Percentiles rank a stretch among this genome's conserved stretches.
Evolutionary conservation across 2,329 filamentous ascomycete genomes (phyloP).

Genomic region (Penicillium sp.): DNA sequence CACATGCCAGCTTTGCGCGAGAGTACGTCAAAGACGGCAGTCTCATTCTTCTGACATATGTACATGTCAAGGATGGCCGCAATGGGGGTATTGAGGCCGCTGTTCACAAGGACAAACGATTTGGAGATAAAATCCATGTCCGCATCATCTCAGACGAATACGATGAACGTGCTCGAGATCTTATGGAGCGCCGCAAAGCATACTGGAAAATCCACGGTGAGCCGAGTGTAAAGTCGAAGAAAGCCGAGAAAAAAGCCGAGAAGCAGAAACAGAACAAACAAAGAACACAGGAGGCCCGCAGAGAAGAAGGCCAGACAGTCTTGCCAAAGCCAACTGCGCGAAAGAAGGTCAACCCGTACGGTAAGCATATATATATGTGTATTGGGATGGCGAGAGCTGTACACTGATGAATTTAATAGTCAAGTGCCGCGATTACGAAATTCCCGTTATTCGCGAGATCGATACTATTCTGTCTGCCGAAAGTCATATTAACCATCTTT

Average conservation of each 20-base stretch:
- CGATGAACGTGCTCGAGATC: constrained; percentile 56
- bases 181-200: constrained; percentile 66
- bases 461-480: constrained; percentile 55
- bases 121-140: constrained; percentile 63
- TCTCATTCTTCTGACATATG: constrained; percentile 71
- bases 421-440: constrained; percentile 49
- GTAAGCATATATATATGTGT: constrained; percentile 35
- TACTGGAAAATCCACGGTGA: constrained; percentile 62
- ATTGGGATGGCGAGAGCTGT: not conserved
- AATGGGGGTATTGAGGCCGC: constrained; percentile 70
- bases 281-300: constrained; percentile 33
- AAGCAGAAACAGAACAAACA: constrained; percentile 34
- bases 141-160: constrained; percentile 55
- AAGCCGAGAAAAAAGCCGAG: constrained; percentile 43
- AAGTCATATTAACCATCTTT: constrained; percentile 51
- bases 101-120: constrained; percentile 64
- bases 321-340: constrained; percentile 27
- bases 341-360: constrained; percentile 45
- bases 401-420: constrained; percentile 43
- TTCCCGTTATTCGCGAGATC: constrained; percentile 41
- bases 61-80: constrained; percentile 67
- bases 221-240: constrained; percentile 44
- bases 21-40: constrained; percentile 61
- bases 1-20: constrained; percentile 65
- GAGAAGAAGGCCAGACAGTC: constrained; percentile 34